Conservation (phyloP, 495 filamentous ascomycete genomes). For the Xylaria bambusicola region DNA sequence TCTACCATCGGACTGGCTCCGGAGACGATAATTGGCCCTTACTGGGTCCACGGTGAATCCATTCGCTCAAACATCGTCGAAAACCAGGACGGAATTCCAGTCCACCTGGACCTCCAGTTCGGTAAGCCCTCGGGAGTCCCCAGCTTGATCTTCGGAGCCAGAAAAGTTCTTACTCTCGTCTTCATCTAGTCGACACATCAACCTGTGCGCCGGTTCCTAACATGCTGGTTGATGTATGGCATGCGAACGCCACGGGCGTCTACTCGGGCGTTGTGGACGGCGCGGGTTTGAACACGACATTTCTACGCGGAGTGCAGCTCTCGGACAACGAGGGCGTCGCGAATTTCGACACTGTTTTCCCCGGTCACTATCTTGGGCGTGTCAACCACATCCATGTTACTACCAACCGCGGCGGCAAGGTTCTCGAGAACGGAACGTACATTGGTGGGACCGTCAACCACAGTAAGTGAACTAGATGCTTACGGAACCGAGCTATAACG, state of each 20-base stretch:
- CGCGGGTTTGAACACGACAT: constrained; percentile 43
- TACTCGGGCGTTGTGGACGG: constrained; percentile 48
- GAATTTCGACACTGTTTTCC: constrained; percentile 54
- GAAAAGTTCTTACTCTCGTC: background rate
- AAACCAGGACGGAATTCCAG: constrained; percentile 49
- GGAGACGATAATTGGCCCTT: constrained; percentile 31
- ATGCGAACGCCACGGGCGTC: constrained; percentile 54
- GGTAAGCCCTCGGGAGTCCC: constrained; percentile 10
- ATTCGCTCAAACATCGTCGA: constrained; percentile 54
- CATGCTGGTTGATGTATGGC: constrained; percentile 56
- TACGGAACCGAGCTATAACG: background rate
- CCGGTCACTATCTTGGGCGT: constrained; percentile 54
- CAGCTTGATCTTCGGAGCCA: too few relatives aligned
- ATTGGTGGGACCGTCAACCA: constrained; percentile 46
- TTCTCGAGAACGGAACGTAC: constrained; percentile 45
- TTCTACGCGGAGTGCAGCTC: constrained; percentile 51
- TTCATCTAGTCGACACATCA: constrained; percentile 41
- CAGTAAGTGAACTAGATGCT: constrained; percentile 35
- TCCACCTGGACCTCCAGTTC: constrained; percentile 57
- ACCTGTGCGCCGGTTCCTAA: constrained; percentile 52
- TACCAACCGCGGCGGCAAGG: constrained; percentile 43
- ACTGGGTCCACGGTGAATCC: constrained; percentile 26
- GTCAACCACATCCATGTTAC: constrained; percentile 41
- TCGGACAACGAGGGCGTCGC: constrained; percentile 53
- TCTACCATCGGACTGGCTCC: constrained; percentile 27